Conservation (phyloP, 2,329 filamentous ascomycete genomes). For the Aspergillus fijiensis region DNA sequence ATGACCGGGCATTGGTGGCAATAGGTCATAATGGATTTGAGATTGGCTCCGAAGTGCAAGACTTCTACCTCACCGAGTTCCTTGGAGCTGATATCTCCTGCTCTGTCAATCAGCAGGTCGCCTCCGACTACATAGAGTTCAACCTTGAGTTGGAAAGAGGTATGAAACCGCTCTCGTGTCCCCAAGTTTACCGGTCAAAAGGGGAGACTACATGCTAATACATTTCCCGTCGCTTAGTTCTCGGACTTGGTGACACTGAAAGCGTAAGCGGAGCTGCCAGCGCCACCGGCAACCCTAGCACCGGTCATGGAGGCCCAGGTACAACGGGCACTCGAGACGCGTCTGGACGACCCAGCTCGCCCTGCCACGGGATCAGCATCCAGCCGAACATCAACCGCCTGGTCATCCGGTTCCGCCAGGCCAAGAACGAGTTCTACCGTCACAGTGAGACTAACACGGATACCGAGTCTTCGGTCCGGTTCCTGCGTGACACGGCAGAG, state of each 20-base stretch:
- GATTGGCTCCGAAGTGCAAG: constrained; percentile 31
- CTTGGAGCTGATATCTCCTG: constrained; percentile 28
- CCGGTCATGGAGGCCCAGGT: not conserved
- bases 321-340: not conserved
- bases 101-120: constrained; percentile 22
- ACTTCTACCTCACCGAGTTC: constrained; percentile 41
- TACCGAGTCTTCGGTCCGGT: constrained; percentile 34
- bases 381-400: constrained; percentile 19
- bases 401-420: constrained; percentile 35
- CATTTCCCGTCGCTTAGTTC: not conserved
- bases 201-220: not conserved
- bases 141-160: constrained; percentile 26
- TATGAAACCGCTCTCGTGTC: constrained; percentile 12
- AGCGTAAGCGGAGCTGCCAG: not conserved
- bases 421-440: constrained; percentile 39
- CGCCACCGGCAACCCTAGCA: not conserved
- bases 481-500: constrained; percentile 47
- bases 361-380: not conserved
- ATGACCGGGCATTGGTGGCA: constrained; percentile 39
- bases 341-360: not conserved
- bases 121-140: constrained; percentile 30
- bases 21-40: not conserved
- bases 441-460: constrained; percentile 24
- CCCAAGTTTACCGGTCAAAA: no score
- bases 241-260: not conserved